Evolutionary conservation across 2,329 filamentous ascomycete genomes (phyloP), one percentile per base, ranked within the genome.

Genomic region (Sclerotinia subarctica): DNA sequence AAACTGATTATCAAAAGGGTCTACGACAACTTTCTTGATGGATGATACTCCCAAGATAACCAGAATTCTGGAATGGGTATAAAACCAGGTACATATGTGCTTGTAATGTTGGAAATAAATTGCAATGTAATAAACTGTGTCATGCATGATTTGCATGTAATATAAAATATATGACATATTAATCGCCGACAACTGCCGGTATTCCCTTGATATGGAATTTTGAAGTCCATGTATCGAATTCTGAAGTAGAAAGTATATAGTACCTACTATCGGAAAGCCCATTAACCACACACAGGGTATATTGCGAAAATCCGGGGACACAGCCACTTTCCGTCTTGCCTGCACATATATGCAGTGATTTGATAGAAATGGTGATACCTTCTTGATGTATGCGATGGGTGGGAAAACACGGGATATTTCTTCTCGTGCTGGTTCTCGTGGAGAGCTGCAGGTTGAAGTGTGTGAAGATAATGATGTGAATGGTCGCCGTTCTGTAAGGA

Each of bases 1-100:
- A 53, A 67, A 47, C 42, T 60, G 26, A 54, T 35, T 10, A 38
- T 54, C 32, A 11, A 35, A 32, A 47, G 26, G 26, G 24, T 46
- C 47, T 26, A 62, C 57, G 38, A 67, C 26, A 53, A 38, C 8
- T 38, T 63, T 67, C 47, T 32, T 24, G 38, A 67, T 32, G 26
- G 56, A 63, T 32, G 3, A 26, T 53, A 29, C 35, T 63, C 26
- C 32, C n/a, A 64, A 57, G 65, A 70, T 60, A 58, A 70, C 56
- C 59, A 69, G 64, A 32, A 51, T 52, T 49, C 62, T 62, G 56
- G 65, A 66, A 46, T 35, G 24, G 19, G 38, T 24, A 32, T 53
- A 67, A 44, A 67, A 66, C 68, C 66, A 72, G 70, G 69, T 68
- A 69, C 69, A 66, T 65, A 54, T 64, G 60, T 38, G 32, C 46